Evolutionary conservation across 306 rosid genomes (phyloP).

Genomic region (Dalbergia cochinchinensis): DNA sequence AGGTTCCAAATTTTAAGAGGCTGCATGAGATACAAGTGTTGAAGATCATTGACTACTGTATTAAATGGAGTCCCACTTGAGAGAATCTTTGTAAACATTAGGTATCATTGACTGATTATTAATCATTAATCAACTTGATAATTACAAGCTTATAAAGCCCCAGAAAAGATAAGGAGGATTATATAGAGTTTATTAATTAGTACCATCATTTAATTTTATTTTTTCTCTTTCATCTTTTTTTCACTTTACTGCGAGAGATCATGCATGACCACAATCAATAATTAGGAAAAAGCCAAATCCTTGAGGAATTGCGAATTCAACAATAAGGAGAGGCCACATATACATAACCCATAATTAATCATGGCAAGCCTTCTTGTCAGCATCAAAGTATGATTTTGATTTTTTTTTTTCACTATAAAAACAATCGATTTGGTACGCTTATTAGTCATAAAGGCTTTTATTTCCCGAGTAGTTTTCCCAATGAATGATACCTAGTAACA

Average conservation of each 20-base stretch:
- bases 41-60: constrained; percentile 43
- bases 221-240: constrained; percentile 28
- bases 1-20: background rate
- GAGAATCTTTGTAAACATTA: constrained; percentile 39
- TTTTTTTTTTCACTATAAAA: background rate
- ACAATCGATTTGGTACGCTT: background rate
- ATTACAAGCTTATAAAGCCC: constrained; percentile 25
- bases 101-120: constrained; percentile 45
- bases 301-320: background rate
- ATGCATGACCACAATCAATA: constrained; percentile 28
- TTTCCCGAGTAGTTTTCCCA: background rate
- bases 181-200: constrained; percentile 17
- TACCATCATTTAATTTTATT: constrained; percentile 36
- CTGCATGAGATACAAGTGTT: background rate
- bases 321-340: constrained; percentile 1
- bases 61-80: constrained; percentile 35
- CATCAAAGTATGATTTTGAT: constrained; percentile 8
- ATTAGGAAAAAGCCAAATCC: background rate
- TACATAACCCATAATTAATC: constrained; percentile 19
- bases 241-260: background rate
- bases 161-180: constrained; percentile 42
- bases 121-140: constrained; percentile 42
- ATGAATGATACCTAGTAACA: background rate
- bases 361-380: constrained; percentile 4
- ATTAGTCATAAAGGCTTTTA: background rate